A percentile compares a stretch with the other conserved stretches of the same genome.
phyloP scores from a whole-genome alignment of 352 stramenopile species.

The Phytophthora pseudosyringae region DNA sequence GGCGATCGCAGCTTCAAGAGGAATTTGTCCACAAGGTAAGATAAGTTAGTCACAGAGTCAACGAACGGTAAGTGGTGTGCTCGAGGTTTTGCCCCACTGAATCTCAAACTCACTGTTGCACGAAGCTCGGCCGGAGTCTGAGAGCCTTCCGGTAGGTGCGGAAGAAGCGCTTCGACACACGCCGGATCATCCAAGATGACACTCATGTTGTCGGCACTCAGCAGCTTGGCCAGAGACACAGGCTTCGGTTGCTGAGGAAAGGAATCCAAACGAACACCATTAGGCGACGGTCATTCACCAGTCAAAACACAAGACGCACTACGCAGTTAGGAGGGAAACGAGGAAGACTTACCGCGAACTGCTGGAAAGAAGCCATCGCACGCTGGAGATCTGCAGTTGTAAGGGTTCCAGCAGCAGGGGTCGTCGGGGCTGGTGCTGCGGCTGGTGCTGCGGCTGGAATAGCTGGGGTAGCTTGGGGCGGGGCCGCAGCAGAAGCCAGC shows the following conservation, averaged over 20 bases:
- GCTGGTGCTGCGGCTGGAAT: conserved; percentile 15
- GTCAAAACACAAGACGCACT: neutral
- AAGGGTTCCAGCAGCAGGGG: conserved; percentile 42
- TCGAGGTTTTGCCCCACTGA: too few relatives aligned
- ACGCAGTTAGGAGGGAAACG: neutral
- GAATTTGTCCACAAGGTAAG: neutral
- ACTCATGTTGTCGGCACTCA: conserved; percentile 62
- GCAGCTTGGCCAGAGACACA: conserved; percentile 67
- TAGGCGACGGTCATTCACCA: neutral
- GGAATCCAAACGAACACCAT: conserved; percentile 1
- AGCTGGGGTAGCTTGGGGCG: conserved; percentile 9
- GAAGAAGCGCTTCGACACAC: conserved; percentile 60
- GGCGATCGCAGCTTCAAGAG: conserved; percentile 68
- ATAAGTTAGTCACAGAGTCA: neutral
- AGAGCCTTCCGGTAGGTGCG: conserved; percentile 81
- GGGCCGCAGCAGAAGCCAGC: conserved; percentile 5
- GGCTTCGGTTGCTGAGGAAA: conserved; percentile 58
- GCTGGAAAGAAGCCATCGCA: conserved; percentile 85
- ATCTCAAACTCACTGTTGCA: conserved; percentile 51
- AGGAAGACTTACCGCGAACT: conserved; percentile 46
- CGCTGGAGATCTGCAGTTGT: conserved; percentile 87
- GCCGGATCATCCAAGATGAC: conserved; percentile 71
- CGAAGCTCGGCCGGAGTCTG: conserved; percentile 80
- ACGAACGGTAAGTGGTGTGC: too few relatives aligned
- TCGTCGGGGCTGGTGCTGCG: conserved; percentile 13